These are phyloP conservation scores for Solanum hybrid DNA, from an alignment of 305 asterid species.

Conservation along the genomic window DNA sequence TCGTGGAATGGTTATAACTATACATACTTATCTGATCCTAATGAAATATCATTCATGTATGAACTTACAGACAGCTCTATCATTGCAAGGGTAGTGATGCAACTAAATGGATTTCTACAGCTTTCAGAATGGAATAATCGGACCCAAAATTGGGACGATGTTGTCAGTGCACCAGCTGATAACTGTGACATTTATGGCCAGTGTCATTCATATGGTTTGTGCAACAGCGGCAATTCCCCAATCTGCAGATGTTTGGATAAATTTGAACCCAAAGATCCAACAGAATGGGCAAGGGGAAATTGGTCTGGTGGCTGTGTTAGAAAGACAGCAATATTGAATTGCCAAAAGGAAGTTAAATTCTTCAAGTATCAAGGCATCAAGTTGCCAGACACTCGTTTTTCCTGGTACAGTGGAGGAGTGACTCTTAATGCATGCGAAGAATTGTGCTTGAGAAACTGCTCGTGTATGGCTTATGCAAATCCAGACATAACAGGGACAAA, in stretches of 20 bases:
- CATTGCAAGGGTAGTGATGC: background rate
- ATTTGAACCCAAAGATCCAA: constrained; percentile 13
- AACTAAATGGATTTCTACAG: background rate
- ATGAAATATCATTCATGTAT: background rate
- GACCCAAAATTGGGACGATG: background rate
- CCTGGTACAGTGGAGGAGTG: constrained; percentile 16
- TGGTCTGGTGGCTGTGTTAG: constrained; percentile 35
- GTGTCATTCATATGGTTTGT: constrained; percentile 33
- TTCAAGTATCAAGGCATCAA: constrained; percentile 16
- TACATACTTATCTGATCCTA: background rate
- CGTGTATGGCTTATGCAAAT: constrained; percentile 31
- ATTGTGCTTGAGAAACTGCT: constrained; percentile 27
- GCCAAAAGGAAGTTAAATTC: constrained; percentile 28
- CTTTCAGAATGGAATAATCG: background rate
- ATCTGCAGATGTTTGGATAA: constrained; percentile 28
- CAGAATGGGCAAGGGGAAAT: constrained; percentile 26
- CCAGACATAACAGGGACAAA: constrained; percentile 22
- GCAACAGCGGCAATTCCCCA: constrained; percentile 9
- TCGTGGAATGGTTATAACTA: background rate
- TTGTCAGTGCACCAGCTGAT: constrained; percentile 8
- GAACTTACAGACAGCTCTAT: background rate
- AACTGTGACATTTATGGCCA: constrained; percentile 20
- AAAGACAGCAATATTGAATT: constrained; percentile 10
- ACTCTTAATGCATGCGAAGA: constrained; percentile 21
- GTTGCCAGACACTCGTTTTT: constrained; percentile 26